Percentiles rank a stretch among this genome's conserved stretches.
These are phyloP conservation scores for Chlorella sp. DNA, from an alignment of 139 green algal species.

Conservation along the genomic window DNA sequence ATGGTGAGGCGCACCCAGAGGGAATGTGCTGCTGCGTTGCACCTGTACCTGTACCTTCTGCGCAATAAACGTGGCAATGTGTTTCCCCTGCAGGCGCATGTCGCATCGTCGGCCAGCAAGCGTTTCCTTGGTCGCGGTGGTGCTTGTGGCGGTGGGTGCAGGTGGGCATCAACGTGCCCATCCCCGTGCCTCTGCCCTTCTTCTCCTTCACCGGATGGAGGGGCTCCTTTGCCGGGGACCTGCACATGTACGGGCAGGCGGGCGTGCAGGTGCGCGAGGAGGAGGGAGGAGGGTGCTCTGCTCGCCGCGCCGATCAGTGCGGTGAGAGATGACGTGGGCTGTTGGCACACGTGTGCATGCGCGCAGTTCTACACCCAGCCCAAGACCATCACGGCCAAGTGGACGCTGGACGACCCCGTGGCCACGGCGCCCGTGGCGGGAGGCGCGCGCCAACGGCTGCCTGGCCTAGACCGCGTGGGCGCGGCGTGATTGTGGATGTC, in stretches of 20 bases:
- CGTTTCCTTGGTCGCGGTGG: too few species aligned
- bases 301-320: neutral
- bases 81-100: too few species aligned
- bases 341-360: too few species aligned
- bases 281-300: neutral
- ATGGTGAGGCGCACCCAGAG: too few species aligned
- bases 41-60: too few species aligned
- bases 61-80: too few species aligned
- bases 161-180: conserved; percentile 96
- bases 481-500: too few species aligned
- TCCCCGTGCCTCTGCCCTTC: conserved; percentile 93
- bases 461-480: conserved; percentile 52
- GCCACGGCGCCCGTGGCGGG: neutral
- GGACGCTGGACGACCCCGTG: conserved; percentile 37
- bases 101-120: too few species aligned
- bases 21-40: too few species aligned
- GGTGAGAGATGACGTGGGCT: too few species aligned
- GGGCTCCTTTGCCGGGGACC: conserved; percentile 81
- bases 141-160: conserved; percentile 14
- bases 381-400: conserved; percentile 92
- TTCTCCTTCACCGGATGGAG: conserved; percentile 96
- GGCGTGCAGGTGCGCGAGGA: conserved; percentile 42
- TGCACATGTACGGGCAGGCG: conserved; percentile 87
- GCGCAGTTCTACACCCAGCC: conserved; percentile 87
- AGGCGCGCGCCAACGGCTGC: conserved; percentile 23